Evolutionary conservation across 805 yeast species (phyloP).

Genomic region (Starmerella scarabaei): DNA sequence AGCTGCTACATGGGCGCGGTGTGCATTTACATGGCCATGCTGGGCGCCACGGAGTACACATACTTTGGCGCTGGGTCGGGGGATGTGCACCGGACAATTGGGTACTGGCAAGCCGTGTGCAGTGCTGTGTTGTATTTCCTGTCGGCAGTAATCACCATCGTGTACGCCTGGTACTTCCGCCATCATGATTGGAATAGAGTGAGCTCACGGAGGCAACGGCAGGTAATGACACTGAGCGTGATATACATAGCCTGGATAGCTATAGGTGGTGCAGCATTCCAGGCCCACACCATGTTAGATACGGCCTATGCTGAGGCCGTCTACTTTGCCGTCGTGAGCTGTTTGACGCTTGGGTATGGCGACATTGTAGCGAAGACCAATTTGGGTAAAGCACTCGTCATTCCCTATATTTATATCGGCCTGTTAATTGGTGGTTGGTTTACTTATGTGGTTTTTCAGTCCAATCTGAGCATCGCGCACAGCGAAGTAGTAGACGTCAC

Average conservation of each 20-base stretch:
- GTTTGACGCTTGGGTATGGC: slow-evolving; percentile 72
- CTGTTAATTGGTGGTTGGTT: slow-evolving; percentile 62
- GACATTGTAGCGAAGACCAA: slow-evolving; percentile 46
- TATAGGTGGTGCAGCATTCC: slow-evolving; percentile 53
- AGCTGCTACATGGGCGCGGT: slow-evolving; percentile 53
- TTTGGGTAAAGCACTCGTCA: slow-evolving; percentile 43
- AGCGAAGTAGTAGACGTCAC: slow-evolving; percentile 1
- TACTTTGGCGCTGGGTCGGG: slow-evolving; percentile 22
- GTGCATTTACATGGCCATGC: slow-evolving; percentile 37
- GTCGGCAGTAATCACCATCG: slow-evolving; percentile 39
- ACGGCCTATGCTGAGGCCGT: slow-evolving; percentile 52
- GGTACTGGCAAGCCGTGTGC: slow-evolving; percentile 66
- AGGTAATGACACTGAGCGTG: slow-evolving; percentile 60
- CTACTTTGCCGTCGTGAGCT: slow-evolving; percentile 60
- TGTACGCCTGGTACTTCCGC: slow-evolving; percentile 52
- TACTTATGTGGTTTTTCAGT: slow-evolving; percentile 25
- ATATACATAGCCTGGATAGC: slow-evolving; percentile 54
- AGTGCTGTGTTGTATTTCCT: slow-evolving; percentile 49
- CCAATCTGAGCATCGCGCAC: slow-evolving; percentile 5
- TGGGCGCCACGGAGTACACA: slow-evolving; percentile 30
- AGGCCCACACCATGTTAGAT: slow-evolving; percentile 30
- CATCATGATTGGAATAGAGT: slow-evolving; percentile 42
- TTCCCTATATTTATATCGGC: slow-evolving; percentile 58
- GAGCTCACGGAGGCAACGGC: slow-evolving; percentile 51
- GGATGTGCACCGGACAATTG: slow-evolving; percentile 37